Base-by-base conservation (phyloP, 768 basidiomycete genomes). In the Tremella mesenterica region DNA sequence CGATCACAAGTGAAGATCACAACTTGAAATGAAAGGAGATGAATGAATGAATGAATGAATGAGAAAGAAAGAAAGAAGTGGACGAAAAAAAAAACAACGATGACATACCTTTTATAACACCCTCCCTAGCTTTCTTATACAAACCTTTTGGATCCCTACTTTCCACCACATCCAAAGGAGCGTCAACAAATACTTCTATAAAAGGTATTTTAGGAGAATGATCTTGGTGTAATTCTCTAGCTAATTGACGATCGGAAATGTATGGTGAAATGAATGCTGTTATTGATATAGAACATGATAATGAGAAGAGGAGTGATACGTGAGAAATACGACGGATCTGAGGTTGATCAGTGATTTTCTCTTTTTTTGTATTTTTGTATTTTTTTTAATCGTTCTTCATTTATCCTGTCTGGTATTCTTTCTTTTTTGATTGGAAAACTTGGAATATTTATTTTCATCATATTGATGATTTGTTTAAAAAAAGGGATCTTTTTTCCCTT, bases 211-310 rank as follows among this genome's bases (percentile, higher is more conserved):
- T 48, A 5, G 72, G 67, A 16, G 79, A 77, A 1, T 81, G 78
- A 46, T 81, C 78, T 44, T 81, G 79, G 73, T 99, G 93, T 26
- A 97, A 78, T 54, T 83, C 77, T 39, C 95, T 83, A 20, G 88
- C 95, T 44, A 84, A 71, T 12, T 81, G 79, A 29, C 95, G 83
- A 77, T 99, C 93, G 13, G 82, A 80, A 45, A 81, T 79, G 75
- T 97, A 96, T n/a, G 95, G 95, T 1, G 95, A 97, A 74, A 99
- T 99, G 77, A 99, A 99, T 12, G 95, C 92, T 16, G 95, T 93
- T 70, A 96, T 79, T 16, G 86, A 79, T 60, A 95, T 79, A 62
- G 85, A 86, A 28, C 81, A 84, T 2, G 91, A 81, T 65, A 92
- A 87, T 18, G 91, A 83, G 73, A 99, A 95, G 36, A 97, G 78